phyloP scores from a whole-genome alignment of 441 rosid genomes.

The Sinapis alba region DNA sequence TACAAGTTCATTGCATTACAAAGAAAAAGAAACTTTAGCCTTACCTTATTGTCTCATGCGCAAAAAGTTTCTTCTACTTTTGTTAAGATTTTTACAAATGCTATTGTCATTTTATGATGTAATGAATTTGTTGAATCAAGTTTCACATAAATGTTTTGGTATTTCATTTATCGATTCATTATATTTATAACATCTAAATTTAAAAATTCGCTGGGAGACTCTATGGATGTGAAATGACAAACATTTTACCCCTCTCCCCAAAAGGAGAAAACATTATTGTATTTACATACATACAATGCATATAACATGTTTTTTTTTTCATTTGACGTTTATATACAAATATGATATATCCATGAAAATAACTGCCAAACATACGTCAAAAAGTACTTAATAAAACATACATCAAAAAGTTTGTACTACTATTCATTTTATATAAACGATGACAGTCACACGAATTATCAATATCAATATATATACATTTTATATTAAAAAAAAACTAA shows the following conservation, averaged over 20 bases:
- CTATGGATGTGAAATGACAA: neutral
- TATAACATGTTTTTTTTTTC: neutral
- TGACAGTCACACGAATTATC: slow-evolving; percentile 4
- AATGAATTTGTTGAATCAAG: slow-evolving; percentile 15
- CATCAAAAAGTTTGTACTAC: neutral
- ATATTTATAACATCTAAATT: neutral
- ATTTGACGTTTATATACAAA: slow-evolving; percentile 11
- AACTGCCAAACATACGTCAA: slow-evolving; percentile 2
- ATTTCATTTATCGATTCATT: neutral
- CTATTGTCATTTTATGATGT: slow-evolving; percentile 21
- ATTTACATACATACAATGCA: neutral
- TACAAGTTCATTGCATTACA: slow-evolving; percentile 3
- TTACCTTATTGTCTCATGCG: slow-evolving; percentile 31
- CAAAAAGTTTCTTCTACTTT: slow-evolving; percentile 19
- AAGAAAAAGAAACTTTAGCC: neutral
- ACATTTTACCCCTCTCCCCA: neutral
- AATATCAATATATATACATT: neutral
- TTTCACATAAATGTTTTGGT: slow-evolving; percentile 9
- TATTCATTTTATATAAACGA: neutral
- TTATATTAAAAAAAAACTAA: too few species aligned
- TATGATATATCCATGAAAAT: slow-evolving; percentile 1
- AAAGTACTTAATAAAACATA: neutral
- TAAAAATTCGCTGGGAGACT: neutral
- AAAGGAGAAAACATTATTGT: neutral
- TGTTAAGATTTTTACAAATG: neutral